Conservation (phyloP, 2,329 filamentous ascomycete genomes). For the Colletotrichum cuscutae region DNA sequence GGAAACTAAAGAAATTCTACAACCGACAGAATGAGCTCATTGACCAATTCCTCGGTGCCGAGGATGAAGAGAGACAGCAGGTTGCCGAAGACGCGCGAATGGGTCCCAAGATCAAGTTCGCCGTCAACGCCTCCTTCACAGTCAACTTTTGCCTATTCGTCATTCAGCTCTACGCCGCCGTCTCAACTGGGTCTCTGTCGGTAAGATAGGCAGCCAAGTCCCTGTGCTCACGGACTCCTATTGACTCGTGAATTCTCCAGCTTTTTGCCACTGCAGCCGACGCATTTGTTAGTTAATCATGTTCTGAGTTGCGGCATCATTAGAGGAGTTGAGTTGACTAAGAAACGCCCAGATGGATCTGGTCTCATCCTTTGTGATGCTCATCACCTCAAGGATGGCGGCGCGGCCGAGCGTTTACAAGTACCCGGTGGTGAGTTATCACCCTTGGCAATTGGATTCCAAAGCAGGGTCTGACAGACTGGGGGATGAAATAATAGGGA, state of each 20-base stretch:
- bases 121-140: conserved; percentile 61
- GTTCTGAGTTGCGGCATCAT: not conserved
- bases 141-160: conserved; percentile 65
- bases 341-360: conserved; percentile 62
- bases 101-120: conserved; percentile 62
- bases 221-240: not conserved
- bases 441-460: not conserved
- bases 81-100: conserved; percentile 62
- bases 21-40: conserved; percentile 59
- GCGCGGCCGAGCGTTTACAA: conserved; percentile 69
- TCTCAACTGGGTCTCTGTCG: conserved; percentile 68
- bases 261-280: conserved; percentile 74
- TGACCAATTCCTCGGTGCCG: conserved; percentile 63
- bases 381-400: conserved; percentile 69
- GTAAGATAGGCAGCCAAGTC: conserved; percentile 11
- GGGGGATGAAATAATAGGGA: conserved; percentile 48
- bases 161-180: conserved; percentile 68
- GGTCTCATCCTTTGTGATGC: conserved; percentile 71
- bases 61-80: conserved; percentile 63
- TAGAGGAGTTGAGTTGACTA: conserved; percentile 38
- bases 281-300: conserved; percentile 60
- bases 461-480: not conserved
- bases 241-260: conserved; percentile 37
- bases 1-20: conserved; percentile 57
- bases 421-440: conserved; percentile 64